Base-by-base conservation (phyloP, 345 rosid species). In the Clausena lansium region DNA sequence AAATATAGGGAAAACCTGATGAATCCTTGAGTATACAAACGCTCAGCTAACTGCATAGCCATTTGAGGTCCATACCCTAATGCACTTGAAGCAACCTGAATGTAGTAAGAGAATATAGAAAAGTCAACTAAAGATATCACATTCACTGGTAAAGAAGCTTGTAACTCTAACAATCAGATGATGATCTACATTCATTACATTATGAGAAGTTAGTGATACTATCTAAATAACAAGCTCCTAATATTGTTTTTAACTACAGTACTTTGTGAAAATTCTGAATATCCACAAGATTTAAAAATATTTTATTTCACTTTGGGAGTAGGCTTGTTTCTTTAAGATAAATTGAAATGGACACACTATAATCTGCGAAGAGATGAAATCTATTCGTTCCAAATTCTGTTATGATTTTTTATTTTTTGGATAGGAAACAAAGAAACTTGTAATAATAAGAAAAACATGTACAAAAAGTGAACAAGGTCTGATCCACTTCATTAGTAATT, bases 21-120 rank as follows among this genome's bases (percentile, higher is more conserved):
- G 85, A 86, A 93, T 78, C 98, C 98, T 80, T 92, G 97, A 72
- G 92, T 93, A 81, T 95, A 95, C 77, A 95, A 84, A 82, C 93
- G 91, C 81, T 95, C 99, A 28, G 98, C 92, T 59, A 93, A 82
- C 67, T 95, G 97, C 99, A 95, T 95, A 78, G 99, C 86, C 80
- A 84, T 81, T 81, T 95, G 99, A 86, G 99, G 99, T 72, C 98
- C 99, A 78, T 90, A 83, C 32, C 98, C 98, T 81, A 95, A 79
- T 65, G 99, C 93, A 86, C 99, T 93, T 68, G 99, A 95, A 78
- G 98, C 98, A 91, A 95, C 89, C 98, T 95, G 87, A 71, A 74
- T 47, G 74, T 41, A 78, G 20, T 45, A 78, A 61, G 69, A 73
- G 28, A 67, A 76, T 6, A 11, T 24, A 61, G 32, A 75, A 60